These are phyloP conservation scores for Pseudogymnoascus sp. DNA, from an alignment of 2,329 filamentous ascomycete genomes.

Conservation along the genomic window DNA sequence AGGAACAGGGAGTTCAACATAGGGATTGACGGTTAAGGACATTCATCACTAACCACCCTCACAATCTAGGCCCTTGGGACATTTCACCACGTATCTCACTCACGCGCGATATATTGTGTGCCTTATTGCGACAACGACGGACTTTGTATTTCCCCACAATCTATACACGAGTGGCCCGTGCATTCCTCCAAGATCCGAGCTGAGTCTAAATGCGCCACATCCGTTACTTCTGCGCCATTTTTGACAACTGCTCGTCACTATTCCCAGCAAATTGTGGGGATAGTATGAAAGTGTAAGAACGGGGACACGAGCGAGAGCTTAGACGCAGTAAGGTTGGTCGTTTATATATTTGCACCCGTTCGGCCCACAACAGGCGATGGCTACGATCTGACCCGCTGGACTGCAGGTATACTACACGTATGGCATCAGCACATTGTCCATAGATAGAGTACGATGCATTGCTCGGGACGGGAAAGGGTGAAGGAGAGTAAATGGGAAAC, in stretches of 20 bases:
- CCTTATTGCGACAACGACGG: neutral
- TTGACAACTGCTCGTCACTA: neutral
- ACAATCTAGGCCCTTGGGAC: neutral
- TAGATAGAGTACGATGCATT: neutral
- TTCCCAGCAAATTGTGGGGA: neutral
- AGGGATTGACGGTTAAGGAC: neutral
- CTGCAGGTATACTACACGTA: neutral
- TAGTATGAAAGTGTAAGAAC: neutral
- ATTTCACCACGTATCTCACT: neutral
- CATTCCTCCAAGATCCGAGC: neutral
- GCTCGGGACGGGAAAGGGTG: neutral
- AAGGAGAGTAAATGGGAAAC: neutral
- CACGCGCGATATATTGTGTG: neutral
- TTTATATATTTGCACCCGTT: neutral
- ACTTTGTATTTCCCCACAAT: neutral
- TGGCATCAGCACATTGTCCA: neutral
- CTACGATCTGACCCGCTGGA: neutral
- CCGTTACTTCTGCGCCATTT: neutral
- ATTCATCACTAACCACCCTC: neutral
- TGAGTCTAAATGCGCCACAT: neutral
- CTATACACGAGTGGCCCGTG: neutral
- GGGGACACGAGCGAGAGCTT: neutral
- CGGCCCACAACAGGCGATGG: conserved; percentile 1
- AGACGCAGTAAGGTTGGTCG: neutral
- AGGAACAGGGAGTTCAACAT: neutral